Conservation (phyloP, 805 yeast genomes). For the Sugiyamaella floridensis region DNA sequence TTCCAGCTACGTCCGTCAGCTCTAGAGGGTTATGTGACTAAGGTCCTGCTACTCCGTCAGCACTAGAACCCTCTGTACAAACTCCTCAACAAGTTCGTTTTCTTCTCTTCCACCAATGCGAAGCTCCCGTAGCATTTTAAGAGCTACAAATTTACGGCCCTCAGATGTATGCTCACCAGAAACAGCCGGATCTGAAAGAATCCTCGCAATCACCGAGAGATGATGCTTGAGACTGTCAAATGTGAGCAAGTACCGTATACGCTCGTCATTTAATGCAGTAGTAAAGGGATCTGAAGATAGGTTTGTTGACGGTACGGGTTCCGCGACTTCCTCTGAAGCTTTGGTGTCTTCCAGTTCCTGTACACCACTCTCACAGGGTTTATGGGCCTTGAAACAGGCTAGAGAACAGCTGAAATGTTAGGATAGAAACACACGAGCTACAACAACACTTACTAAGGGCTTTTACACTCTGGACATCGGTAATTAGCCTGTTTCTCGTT, state of each 20-base stretch:
- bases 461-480: conserved; percentile 50
- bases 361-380: conserved; percentile 24
- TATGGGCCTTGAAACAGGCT: conserved; percentile 47
- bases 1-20: conserved; percentile 15
- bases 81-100: conserved; percentile 65
- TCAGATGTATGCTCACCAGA: conserved; percentile 47
- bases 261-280: conserved; percentile 35
- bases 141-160: conserved; percentile 52
- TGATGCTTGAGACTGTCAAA: conserved; percentile 54
- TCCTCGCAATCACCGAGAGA: conserved; percentile 41
- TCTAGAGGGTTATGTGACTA: conserved; percentile 20
- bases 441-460: conserved; percentile 11
- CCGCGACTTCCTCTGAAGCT: not conserved
- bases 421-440: not conserved
- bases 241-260: conserved; percentile 40
- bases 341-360: conserved; percentile 7
- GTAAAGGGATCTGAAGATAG: conserved; percentile 16
- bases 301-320: not conserved
- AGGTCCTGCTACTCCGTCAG: conserved; percentile 14
- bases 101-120: conserved; percentile 60
- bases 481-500: conserved; percentile 38
- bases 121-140: conserved; percentile 52
- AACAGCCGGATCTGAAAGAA: conserved; percentile 41
- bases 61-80: conserved; percentile 40
- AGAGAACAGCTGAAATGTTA: conserved; percentile 42